phyloP scores from a whole-genome alignment of 2,329 filamentous ascomycete species.

The Alternaria consortialis region DNA sequence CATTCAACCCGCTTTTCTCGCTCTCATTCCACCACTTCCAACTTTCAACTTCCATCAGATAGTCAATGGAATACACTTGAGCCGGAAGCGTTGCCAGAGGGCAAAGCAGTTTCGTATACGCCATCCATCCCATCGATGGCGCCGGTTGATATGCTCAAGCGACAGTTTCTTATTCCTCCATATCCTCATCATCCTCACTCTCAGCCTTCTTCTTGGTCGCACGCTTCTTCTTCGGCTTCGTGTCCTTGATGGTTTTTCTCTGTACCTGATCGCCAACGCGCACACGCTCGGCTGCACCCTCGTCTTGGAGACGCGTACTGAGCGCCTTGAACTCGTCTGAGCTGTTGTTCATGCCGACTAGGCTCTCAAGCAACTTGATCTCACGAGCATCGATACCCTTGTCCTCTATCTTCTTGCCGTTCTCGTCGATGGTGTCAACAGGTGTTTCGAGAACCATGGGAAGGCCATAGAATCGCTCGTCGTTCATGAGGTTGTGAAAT shows the following conservation, averaged over 20 bases:
- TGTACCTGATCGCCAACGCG: conserved; percentile 78
- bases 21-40: neutral
- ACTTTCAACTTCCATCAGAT: neutral
- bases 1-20: neutral
- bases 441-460: conserved; percentile 98
- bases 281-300: conserved; percentile 75
- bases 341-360: conserved; percentile 84
- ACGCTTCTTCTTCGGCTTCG: conserved; percentile 26
- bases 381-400: conserved; percentile 88
- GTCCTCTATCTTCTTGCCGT: conserved; percentile 75
- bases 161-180: conserved; percentile 19
- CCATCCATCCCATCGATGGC: conserved; percentile 7
- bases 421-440: conserved; percentile 73
- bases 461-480: conserved; percentile 75
- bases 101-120: neutral
- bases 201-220: conserved; percentile 26
- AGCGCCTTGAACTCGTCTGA: conserved; percentile 74
- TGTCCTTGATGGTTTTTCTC: conserved; percentile 35
- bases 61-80: neutral
- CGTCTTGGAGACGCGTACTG: conserved; percentile 70
- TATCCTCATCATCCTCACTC: conserved; percentile 32
- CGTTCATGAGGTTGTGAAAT: conserved; percentile 92
- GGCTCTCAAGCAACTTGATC: conserved; percentile 90
- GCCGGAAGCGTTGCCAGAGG: neutral
- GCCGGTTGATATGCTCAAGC: neutral